A percentile compares a stretch with the other conserved stretches of the same genome.
Evolutionary conservation across 768 basidiomycete genomes (phyloP).

Genomic region (Rhizopogon sp.): DNA sequence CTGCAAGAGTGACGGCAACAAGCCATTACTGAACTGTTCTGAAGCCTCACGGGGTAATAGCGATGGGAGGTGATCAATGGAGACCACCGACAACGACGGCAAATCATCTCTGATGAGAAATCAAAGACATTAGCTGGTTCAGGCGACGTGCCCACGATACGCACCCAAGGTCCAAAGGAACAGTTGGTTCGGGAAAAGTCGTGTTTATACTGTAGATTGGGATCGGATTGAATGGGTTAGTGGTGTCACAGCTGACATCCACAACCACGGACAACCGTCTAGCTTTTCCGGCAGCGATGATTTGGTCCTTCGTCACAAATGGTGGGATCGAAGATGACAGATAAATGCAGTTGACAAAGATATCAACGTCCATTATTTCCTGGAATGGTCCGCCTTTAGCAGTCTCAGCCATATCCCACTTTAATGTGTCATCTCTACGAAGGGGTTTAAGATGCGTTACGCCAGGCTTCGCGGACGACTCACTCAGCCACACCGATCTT

Average conservation of each 20-base stretch:
- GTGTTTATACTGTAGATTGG: slow-evolving; percentile 95
- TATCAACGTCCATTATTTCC: slow-evolving; percentile 94
- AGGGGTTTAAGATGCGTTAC: not conserved
- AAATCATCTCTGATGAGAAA: slow-evolving; percentile 42
- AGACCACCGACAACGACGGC: slow-evolving; percentile 77
- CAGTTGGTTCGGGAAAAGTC: slow-evolving; percentile 88
- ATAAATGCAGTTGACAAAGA: slow-evolving; percentile 99
- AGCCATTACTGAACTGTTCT: slow-evolving; percentile 88
- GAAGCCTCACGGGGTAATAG: slow-evolving; percentile 93
- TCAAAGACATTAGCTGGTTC: not conserved
- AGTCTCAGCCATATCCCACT: slow-evolving; percentile 98
- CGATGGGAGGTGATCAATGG: slow-evolving; percentile 96
- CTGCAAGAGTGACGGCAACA: slow-evolving; percentile 78
- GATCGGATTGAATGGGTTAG: slow-evolving; percentile 97
- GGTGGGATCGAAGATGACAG: slow-evolving; percentile 79
- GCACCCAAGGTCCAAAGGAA: slow-evolving; percentile 77
- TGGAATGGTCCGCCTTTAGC: slow-evolving; percentile 94
- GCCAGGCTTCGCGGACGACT: slow-evolving; percentile 24
- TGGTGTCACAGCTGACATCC: slow-evolving; percentile 98
- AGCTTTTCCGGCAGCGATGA: slow-evolving; percentile 63
- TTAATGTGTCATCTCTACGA: slow-evolving; percentile 81
- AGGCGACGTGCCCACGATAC: slow-evolving; percentile 20
- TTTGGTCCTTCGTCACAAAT: slow-evolving; percentile 72
- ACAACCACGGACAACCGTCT: slow-evolving; percentile 80
- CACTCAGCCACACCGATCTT: slow-evolving; percentile 93